A percentile compares a stretch with the other conserved stretches of the same genome.
Conservation (phyloP, 208 protist species). For the Naegleria fowleri region DNA sequence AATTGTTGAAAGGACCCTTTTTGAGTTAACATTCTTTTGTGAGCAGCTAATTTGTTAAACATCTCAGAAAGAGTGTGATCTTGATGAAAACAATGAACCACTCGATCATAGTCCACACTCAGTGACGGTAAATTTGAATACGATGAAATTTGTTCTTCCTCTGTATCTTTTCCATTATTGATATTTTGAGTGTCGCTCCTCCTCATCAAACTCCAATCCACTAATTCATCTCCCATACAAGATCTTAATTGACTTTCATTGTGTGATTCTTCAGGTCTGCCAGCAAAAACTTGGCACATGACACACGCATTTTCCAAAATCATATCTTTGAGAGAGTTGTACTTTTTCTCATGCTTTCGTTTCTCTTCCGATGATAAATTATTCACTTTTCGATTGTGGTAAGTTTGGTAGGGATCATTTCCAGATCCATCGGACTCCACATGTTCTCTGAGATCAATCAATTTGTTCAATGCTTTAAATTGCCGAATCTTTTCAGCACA, state of each 20-base stretch:
- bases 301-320: neutral
- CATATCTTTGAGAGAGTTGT: neutral
- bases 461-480: neutral
- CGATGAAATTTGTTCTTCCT: neutral
- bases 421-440: neutral
- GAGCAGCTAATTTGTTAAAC: neutral
- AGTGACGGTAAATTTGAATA: neutral
- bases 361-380: neutral
- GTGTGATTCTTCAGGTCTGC: neutral
- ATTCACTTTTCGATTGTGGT: neutral
- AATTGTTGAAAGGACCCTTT: neutral
- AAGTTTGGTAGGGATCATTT: neutral
- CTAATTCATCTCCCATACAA: neutral
- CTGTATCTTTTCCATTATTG: neutral
- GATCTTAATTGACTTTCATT: neutral
- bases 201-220: neutral
- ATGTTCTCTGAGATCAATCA: neutral
- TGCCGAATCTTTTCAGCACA: neutral
- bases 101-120: neutral
- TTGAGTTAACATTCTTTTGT: neutral
- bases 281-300: neutral
- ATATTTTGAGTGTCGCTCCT: neutral
- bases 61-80: neutral
- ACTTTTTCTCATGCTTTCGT: neutral
- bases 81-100: neutral